Percentiles rank a stretch among this genome's conserved stretches.
Evolutionary conservation across 257 asterid species (phyloP).

Genomic region (Cordia subcordata): DNA sequence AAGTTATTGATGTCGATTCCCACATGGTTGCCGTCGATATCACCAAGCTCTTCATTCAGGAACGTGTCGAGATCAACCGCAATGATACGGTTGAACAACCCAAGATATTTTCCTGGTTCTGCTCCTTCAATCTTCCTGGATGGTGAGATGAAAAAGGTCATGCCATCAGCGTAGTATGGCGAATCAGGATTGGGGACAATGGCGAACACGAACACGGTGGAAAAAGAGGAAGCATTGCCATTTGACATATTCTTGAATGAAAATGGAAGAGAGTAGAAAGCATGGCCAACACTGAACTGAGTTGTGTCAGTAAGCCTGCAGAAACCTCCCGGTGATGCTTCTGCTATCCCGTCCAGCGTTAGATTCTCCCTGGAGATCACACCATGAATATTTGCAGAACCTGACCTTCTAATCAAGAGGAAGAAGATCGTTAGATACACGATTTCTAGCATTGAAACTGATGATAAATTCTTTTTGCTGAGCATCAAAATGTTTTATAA

Average conservation of each 20-base stretch:
- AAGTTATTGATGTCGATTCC: constrained; percentile 17
- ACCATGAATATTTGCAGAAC: neutral
- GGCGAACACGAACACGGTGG: neutral
- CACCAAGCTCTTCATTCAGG: neutral
- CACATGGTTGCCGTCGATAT: constrained; percentile 22
- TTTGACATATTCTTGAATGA: neutral
- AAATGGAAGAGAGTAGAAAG: neutral
- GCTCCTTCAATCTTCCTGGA: constrained; percentile 9
- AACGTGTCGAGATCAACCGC: constrained; percentile 24
- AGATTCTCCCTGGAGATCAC: neutral
- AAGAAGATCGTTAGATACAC: neutral
- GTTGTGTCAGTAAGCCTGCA: neutral
- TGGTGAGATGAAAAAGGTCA: constrained; percentile 11
- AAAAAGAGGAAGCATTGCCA: neutral
- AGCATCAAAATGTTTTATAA: no score
- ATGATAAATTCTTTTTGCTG: no score
- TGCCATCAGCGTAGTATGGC: constrained; percentile 15
- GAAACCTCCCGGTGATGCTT: neutral
- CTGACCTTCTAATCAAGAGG: neutral
- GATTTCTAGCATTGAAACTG: neutral
- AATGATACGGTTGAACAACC: constrained; percentile 14
- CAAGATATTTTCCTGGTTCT: neutral
- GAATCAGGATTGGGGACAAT: neutral
- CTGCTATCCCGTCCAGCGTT: neutral
- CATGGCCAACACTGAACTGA: neutral